A percentile compares a stretch with the other conserved stretches of the same genome.
phyloP scores from a whole-genome alignment of 176 grass and related monocot genomes.

The Aegilops tauschii region DNA sequence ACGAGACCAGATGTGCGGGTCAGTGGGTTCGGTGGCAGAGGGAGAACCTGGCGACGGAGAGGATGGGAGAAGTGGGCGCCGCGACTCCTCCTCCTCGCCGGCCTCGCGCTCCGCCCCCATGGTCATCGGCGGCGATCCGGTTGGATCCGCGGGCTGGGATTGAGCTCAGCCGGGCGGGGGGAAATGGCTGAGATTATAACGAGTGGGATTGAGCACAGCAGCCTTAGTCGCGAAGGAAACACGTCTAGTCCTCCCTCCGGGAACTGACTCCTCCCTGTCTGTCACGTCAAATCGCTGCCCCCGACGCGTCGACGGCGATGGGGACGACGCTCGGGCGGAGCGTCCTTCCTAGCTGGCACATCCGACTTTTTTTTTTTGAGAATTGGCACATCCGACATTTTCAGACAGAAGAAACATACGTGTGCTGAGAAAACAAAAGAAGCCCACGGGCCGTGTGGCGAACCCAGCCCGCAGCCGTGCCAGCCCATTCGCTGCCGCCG shows the following conservation, averaged over 20 bases:
- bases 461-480: too few species aligned
- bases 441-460: neutral
- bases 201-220: neutral
- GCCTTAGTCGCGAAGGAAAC: conserved; percentile 5
- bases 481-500: too few species aligned
- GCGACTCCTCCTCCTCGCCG: conserved; percentile 30
- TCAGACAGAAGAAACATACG: too few species aligned
- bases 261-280: too few species aligned
- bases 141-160: neutral
- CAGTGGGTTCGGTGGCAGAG: neutral
- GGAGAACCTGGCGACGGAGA: conserved; percentile 9
- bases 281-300: neutral
- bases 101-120: conserved; percentile 8
- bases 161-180: neutral
- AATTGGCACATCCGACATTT: too few species aligned
- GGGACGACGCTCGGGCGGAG: neutral
- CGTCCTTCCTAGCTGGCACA: neutral
- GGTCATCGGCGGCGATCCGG: neutral
- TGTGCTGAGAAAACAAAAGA: too few species aligned
- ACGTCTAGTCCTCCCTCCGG: neutral
- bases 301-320: neutral
- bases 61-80: conserved; percentile 23
- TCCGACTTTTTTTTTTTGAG: too few species aligned
- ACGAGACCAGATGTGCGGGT: too few species aligned
- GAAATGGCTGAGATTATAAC: neutral